These are phyloP conservation scores for Tillandsia fasciculata DNA, from an alignment of 176 grass and related monocot genomes.

Conservation along the genomic window DNA sequence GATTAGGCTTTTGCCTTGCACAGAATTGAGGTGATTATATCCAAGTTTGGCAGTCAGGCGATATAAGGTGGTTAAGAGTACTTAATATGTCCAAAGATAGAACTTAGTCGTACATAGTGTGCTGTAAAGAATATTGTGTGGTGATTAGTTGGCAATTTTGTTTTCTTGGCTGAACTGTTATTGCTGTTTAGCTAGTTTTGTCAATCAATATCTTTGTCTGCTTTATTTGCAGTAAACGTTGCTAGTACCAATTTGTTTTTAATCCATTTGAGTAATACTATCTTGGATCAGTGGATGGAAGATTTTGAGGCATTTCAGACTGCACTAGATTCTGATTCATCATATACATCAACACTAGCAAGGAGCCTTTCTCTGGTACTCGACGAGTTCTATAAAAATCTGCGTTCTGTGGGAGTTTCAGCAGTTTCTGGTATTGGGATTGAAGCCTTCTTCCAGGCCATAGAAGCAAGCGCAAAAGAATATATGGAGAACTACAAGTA, in stretches of 20 bases:
- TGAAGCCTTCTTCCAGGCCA: constrained; percentile 60
- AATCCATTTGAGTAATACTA: not conserved
- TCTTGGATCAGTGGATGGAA: constrained; percentile 80
- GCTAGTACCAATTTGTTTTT: not conserved
- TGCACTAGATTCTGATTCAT: constrained; percentile 70
- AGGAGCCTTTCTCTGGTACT: constrained; percentile 79
- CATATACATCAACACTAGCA: constrained; percentile 61
- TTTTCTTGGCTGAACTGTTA: too few relatives aligned
- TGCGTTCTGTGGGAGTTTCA: constrained; percentile 82
- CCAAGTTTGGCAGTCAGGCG: too few relatives aligned
- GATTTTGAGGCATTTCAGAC: constrained; percentile 92
- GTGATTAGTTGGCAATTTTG: too few relatives aligned
- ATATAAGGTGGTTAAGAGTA: not conserved
- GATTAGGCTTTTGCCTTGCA: too few relatives aligned
- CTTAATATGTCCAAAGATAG: too few relatives aligned
- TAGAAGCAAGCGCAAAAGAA: constrained; percentile 69
- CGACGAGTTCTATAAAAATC: constrained; percentile 88
- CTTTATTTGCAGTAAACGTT: not conserved
- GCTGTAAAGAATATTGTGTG: too few relatives aligned
- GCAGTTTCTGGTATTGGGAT: constrained; percentile 71
- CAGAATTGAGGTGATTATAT: too few relatives aligned
- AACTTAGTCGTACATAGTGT: too few relatives aligned
- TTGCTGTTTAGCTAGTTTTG: too few relatives aligned
- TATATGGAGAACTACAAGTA: constrained; percentile 94
- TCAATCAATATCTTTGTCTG: not conserved